These are phyloP conservation scores for Lojkania enalia DNA, from an alignment of 2,329 filamentous ascomycete species.

Conservation along the genomic window DNA sequence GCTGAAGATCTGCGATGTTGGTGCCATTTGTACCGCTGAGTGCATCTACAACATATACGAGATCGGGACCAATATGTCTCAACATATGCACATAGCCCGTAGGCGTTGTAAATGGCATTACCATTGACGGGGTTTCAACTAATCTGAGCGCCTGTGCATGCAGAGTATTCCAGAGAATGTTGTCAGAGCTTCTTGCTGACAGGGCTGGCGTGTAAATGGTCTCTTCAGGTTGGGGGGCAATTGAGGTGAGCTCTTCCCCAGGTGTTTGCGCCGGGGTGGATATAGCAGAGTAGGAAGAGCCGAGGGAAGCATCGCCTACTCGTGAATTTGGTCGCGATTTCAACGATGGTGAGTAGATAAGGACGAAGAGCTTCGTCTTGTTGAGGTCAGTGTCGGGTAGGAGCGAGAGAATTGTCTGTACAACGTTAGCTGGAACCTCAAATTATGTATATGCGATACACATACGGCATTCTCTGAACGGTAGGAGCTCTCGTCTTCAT, in stretches of 20 bases:
- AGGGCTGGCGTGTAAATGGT: slow-evolving; percentile 41
- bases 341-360: slow-evolving; percentile 84
- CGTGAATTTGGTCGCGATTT: slow-evolving; percentile 62
- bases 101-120: slow-evolving; percentile 84
- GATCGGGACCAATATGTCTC: slow-evolving; percentile 79
- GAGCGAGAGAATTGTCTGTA: slow-evolving; percentile 74
- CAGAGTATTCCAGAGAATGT: slow-evolving; percentile 72
- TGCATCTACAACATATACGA: slow-evolving; percentile 86
- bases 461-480: slow-evolving; percentile 79
- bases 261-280: slow-evolving; percentile 68
- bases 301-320: slow-evolving; percentile 60
- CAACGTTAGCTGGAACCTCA: slow-evolving; percentile 23
- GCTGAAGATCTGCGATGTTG: slow-evolving; percentile 66
- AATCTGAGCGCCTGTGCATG: slow-evolving; percentile 78
- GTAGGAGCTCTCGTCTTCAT: slow-evolving; percentile 61
- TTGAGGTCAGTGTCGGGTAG: slow-evolving; percentile 78
- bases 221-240: slow-evolving; percentile 53
- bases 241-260: slow-evolving; percentile 58
- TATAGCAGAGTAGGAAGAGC: slow-evolving; percentile 89
- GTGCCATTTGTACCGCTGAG: slow-evolving; percentile 75
- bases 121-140: slow-evolving; percentile 82
- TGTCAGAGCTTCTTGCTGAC: slow-evolving; percentile 40
- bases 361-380: slow-evolving; percentile 76
- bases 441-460: slow-evolving; percentile 17
- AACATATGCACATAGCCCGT: slow-evolving; percentile 85